These are phyloP conservation scores for Eimeria tenella DNA, from an alignment of 169 alveolate genomes.

Conservation along the genomic window DNA sequence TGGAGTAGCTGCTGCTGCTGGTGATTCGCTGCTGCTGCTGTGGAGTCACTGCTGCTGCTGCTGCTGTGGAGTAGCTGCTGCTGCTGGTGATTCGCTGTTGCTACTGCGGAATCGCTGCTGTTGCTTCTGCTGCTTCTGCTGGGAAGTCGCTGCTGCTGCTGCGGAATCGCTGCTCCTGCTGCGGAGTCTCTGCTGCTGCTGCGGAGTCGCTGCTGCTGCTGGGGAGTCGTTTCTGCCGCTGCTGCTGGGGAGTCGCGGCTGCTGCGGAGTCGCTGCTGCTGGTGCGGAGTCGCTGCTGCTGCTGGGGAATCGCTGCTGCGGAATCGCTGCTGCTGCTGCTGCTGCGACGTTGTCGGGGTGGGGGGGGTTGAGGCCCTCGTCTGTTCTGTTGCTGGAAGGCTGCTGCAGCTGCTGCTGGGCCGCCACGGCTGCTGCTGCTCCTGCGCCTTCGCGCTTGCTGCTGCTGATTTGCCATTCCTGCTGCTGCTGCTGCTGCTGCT, in stretches of 20 bases:
- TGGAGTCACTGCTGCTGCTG: too few species aligned
- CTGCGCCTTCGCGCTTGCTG: background rate
- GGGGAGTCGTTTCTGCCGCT: background rate
- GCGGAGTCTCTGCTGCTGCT: background rate
- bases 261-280: too few species aligned
- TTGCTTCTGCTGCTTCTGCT: background rate
- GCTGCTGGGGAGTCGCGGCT: too few species aligned
- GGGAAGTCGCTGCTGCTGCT: background rate
- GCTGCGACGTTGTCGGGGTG: too few species aligned
- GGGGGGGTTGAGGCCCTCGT: too few species aligned
- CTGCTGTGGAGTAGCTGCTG: background rate
- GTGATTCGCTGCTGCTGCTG: too few species aligned
- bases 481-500: background rate
- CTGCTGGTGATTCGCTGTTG: too few species aligned
- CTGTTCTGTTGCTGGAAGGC: background rate
- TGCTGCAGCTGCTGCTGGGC: background rate
- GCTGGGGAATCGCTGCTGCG: too few species aligned
- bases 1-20: too few species aligned
- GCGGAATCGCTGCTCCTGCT: background rate
- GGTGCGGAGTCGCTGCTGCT: too few species aligned
- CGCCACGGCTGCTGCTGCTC: conserved; percentile 7
- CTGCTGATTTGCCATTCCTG: background rate
- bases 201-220: background rate
- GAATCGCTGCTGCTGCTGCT: too few species aligned
- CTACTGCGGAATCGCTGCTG: too few species aligned